phyloP scores from a whole-genome alignment of 2,329 filamentous ascomycete genomes.

The Microcyclospora tardicrescens region DNA sequence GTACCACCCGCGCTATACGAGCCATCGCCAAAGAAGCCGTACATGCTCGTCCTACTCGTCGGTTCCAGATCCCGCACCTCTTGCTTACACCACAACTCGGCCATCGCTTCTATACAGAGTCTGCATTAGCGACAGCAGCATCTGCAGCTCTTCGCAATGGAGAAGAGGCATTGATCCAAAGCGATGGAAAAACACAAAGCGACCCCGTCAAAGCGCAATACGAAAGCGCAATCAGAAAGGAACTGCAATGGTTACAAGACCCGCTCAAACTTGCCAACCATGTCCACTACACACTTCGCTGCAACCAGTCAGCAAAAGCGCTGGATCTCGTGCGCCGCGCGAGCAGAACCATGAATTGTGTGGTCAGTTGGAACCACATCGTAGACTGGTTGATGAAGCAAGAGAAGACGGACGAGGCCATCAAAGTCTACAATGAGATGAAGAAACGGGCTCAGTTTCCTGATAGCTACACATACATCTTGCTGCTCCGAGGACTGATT shows the following conservation, averaged over 20 bases:
- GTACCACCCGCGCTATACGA: slow-evolving; percentile 30
- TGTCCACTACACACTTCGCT: slow-evolving; percentile 47
- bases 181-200: no score
- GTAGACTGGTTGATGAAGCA: slow-evolving; percentile 57
- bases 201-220: background rate
- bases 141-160: background rate
- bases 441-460: slow-evolving; percentile 80
- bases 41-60: slow-evolving; percentile 2
- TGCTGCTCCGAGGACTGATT: slow-evolving; percentile 65
- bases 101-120: background rate
- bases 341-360: slow-evolving; percentile 50
- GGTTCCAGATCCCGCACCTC: slow-evolving; percentile 4
- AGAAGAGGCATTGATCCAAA: no score
- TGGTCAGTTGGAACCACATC: slow-evolving; percentile 79
- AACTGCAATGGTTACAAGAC: slow-evolving; percentile 54
- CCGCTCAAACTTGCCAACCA: slow-evolving; percentile 59
- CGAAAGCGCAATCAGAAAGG: slow-evolving; percentile 33
- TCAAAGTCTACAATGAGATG: slow-evolving; percentile 96
- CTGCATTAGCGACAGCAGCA: slow-evolving; percentile 1
- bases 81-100: slow-evolving; percentile 12
- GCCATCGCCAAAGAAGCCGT: slow-evolving; percentile 24
- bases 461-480: slow-evolving; percentile 71
- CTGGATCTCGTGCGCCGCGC: slow-evolving; percentile 53
- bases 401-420: slow-evolving; percentile 47
- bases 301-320: slow-evolving; percentile 53